These are phyloP conservation scores for Boletus barrowsii DNA, from an alignment of 768 basidiomycete species.

Conservation along the genomic window DNA sequence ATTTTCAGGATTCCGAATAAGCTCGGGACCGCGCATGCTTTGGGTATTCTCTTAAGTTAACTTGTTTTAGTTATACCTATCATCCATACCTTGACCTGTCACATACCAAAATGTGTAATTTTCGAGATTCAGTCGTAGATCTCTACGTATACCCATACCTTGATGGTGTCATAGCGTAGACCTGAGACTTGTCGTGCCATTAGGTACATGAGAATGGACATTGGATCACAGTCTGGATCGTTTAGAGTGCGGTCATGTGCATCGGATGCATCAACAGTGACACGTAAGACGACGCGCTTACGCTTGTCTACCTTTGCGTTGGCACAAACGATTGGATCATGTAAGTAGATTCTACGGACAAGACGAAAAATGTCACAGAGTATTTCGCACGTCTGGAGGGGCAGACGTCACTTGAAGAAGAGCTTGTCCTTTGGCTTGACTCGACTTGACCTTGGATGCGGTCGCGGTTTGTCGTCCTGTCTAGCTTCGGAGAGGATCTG, in stretches of 20 bases:
- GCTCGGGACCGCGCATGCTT: slow-evolving; percentile 15
- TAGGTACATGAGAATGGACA: slow-evolving; percentile 12
- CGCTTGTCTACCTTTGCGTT: neutral
- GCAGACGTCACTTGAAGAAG: slow-evolving; percentile 37
- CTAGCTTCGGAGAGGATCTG: slow-evolving; percentile 29
- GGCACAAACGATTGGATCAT: neutral
- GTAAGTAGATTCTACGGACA: neutral
- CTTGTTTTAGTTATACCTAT: slow-evolving; percentile 9
- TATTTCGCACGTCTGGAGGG: slow-evolving; percentile 13
- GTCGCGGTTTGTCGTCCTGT: slow-evolving; percentile 11
- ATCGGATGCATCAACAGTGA: neutral
- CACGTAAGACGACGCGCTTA: slow-evolving; percentile 8
- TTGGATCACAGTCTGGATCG: slow-evolving; percentile 1
- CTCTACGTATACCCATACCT: neutral
- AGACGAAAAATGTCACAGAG: neutral
- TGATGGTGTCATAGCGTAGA: slow-evolving; percentile 8
- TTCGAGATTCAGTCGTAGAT: neutral
- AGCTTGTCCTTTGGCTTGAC: slow-evolving; percentile 35
- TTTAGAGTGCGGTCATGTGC: neutral
- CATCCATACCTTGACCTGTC: slow-evolving; percentile 10
- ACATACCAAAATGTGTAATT: slow-evolving; percentile 11
- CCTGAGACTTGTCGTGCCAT: neutral
- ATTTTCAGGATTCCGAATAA: slow-evolving; percentile 9
- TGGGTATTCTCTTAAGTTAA: neutral
- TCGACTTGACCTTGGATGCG: slow-evolving; percentile 19